Evolutionary conservation across 345 rosid species (phyloP).

Genomic region (Adansonia digitata): DNA sequence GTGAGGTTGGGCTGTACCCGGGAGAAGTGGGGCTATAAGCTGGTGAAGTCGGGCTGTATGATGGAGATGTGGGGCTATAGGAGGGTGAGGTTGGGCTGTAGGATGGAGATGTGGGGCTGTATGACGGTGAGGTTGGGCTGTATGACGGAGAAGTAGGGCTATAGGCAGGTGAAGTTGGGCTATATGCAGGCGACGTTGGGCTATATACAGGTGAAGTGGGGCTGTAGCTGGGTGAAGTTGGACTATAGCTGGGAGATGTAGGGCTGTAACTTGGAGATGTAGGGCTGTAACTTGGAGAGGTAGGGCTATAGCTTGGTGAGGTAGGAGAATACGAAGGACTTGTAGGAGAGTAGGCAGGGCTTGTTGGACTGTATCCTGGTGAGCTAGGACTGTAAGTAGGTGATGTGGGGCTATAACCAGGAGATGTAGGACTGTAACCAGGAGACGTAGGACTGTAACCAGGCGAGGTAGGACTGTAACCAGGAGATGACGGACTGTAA

Average conservation of each 20-base stretch:
- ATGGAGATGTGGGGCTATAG: conserved; percentile 80
- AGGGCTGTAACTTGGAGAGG: conserved; percentile 80
- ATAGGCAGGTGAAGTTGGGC: conserved; percentile 78
- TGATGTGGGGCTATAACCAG: conserved; percentile 82
- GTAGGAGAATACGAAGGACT: conserved; percentile 67
- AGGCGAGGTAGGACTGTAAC: conserved; percentile 68
- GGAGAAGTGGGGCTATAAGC: conserved; percentile 58
- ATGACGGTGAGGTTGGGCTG: conserved; percentile 83
- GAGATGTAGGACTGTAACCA: conserved; percentile 78
- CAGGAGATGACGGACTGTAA: conserved; percentile 66
- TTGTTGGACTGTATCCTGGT: conserved; percentile 80
- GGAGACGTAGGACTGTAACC: conserved; percentile 86
- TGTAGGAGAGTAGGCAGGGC: conserved; percentile 78
- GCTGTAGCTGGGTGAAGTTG: conserved; percentile 69
- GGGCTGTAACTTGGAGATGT: conserved; percentile 83
- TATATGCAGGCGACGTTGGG: conserved; percentile 75
- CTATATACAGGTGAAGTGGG: conserved; percentile 74
- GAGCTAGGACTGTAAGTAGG: conserved; percentile 89
- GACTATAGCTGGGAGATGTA: conserved; percentile 70
- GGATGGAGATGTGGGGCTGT: conserved; percentile 72
- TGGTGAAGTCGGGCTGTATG: conserved; percentile 76
- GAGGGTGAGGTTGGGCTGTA: conserved; percentile 81
- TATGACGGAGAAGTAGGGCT: conserved; percentile 84
- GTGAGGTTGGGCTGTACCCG: conserved; percentile 71
- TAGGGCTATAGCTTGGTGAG: conserved; percentile 72